Evolutionary conservation across 2,329 filamentous ascomycete genomes (phyloP), one percentile per base, ranked within the genome.

Genomic region (Pseudogymnoascus pannorum): DNA sequence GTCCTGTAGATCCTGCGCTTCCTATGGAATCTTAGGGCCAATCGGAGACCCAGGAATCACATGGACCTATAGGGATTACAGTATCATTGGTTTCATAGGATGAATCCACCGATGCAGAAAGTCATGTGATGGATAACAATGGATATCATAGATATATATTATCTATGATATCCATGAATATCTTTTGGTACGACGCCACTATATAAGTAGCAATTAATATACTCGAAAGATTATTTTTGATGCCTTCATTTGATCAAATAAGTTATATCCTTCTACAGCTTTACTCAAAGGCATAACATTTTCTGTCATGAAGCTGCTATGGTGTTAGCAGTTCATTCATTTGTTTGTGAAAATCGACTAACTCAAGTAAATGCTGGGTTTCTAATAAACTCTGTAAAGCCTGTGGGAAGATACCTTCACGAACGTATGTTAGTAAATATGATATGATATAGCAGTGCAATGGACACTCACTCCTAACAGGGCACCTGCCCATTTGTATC

Each of bases 401-500:
- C 62, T 86, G 79, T n/a, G 80, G 74, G 65, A 88, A 88, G 61
- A 89, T 81, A 26, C 54, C 54, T 35, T 48, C 14, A 48, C 2
- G 20, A 26, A 26, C 26, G n/a, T 58, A 33, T 58, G 29, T 58
- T 35, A 36, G 29, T 12, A 20, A 35, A 16, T 8, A 58, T 58
- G 29, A 36, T 26, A 33, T 8, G 16, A 36, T 80, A 63, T 72
- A 73, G 67, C 80, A 81, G n/a, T 7, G 42, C 14, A 48, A n/a
- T 48, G 12, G 22, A 48, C 12, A 48, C 42, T 48, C 62, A 31
- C 65, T 68, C 12, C 68, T 80, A 16, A 90, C 87, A 3, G 87
- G 87, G 68, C 87, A 91, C 58, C 88, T 79, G 9, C 88, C 87
- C 84, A 90, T 89, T 72, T 89, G 86, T 33, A 90, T 66, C 35